Conservation (phyloP, 345 rosid species). For the Populus davidiana region DNA sequence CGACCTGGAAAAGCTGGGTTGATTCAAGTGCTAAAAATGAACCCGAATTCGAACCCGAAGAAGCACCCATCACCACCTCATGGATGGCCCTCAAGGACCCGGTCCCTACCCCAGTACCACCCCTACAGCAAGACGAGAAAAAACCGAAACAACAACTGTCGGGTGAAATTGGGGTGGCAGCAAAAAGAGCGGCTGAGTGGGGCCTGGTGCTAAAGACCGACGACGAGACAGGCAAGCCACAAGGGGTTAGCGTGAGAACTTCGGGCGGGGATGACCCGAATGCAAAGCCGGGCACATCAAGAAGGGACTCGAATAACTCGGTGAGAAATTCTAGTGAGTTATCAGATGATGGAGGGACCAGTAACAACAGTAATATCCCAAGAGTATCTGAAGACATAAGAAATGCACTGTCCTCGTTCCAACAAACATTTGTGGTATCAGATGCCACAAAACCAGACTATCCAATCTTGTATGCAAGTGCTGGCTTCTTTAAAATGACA, state of each 20-base stretch:
- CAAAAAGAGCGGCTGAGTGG: constrained; percentile 96
- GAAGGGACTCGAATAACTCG: constrained; percentile 65
- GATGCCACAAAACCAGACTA: constrained; percentile 89
- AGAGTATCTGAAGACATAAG: constrained; percentile 74
- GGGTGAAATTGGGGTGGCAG: constrained; percentile 53
- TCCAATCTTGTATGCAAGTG: constrained; percentile 95
- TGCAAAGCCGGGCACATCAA: constrained; percentile 38
- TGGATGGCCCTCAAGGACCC: constrained; percentile 90
- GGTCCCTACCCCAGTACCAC: constrained; percentile 14
- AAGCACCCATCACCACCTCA: constrained; percentile 37
- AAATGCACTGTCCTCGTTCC: constrained; percentile 80
- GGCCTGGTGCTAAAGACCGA: constrained; percentile 83
- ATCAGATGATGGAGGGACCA: constrained; percentile 42
- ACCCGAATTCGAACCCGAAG: neutral
- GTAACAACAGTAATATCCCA: constrained; percentile 46
- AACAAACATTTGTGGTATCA: constrained; percentile 92
- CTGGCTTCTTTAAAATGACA: constrained; percentile 95
- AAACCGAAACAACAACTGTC: constrained; percentile 19
- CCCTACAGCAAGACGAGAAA: constrained; percentile 4
- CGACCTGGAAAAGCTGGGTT: constrained; percentile 49
- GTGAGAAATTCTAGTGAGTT: constrained; percentile 69
- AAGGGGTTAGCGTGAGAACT: constrained; percentile 64
- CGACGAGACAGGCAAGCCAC: constrained; percentile 75
- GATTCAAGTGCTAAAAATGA: constrained; percentile 37
- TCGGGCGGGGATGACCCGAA: constrained; percentile 74